These are phyloP conservation scores for Microsporum ferrugineum DNA, from an alignment of 2,329 filamentous ascomycete species.

Conservation along the genomic window DNA sequence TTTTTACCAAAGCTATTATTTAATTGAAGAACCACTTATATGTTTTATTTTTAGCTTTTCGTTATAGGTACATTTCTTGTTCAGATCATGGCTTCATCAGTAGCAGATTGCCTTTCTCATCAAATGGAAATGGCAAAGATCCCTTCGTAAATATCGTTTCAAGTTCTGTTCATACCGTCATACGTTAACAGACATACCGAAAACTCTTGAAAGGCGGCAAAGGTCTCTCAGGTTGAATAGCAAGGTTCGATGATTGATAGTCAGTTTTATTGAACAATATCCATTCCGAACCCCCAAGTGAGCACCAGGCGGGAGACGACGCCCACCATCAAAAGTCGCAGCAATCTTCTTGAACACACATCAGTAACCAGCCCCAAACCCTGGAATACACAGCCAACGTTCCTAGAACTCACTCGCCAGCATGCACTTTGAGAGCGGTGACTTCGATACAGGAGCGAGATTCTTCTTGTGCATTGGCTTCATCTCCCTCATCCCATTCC, in stretches of 20 bases:
- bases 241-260: background rate
- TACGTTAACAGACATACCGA: background rate
- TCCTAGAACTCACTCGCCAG: background rate
- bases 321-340: background rate
- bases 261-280: background rate
- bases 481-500: background rate
- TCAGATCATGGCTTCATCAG: background rate
- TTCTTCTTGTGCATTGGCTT: background rate
- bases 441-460: background rate
- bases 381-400: background rate
- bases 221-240: background rate
- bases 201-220: background rate
- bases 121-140: background rate
- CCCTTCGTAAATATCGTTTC: background rate
- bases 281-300: background rate
- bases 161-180: background rate
- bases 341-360: background rate
- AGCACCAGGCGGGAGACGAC: background rate
- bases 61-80: background rate
- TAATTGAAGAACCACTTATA: background rate
- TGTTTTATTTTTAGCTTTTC: background rate
- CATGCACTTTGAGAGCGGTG: background rate
- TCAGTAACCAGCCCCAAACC: background rate
- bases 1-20: background rate
- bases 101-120: background rate